Evolutionary conservation across 2,329 filamentous ascomycete species (phyloP).

Genomic region (Claviceps spartinae): DNA sequence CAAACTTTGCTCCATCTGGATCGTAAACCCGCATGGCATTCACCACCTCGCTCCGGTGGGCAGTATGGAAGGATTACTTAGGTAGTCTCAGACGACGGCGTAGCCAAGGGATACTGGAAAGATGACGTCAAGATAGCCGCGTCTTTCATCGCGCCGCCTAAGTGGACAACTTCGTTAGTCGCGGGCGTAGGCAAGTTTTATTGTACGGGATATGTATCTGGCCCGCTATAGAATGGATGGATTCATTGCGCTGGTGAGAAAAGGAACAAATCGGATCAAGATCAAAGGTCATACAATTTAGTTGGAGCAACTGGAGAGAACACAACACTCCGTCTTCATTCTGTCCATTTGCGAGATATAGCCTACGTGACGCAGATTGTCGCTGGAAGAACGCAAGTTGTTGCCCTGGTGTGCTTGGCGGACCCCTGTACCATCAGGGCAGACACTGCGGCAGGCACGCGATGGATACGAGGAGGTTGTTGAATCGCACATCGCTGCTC

Average conservation of each 20-base stretch:
- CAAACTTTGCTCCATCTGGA: neutral
- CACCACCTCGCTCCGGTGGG: conserved; percentile 16
- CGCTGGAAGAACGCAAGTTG: neutral
- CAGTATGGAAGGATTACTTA: conserved; percentile 16
- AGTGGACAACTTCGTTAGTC: conserved; percentile 9
- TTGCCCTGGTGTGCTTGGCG: conserved; percentile 1
- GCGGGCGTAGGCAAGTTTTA: neutral
- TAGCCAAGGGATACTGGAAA: conserved; percentile 26
- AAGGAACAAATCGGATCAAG: neutral
- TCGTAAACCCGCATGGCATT: conserved; percentile 1
- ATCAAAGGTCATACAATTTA: neutral
- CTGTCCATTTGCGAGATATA: neutral
- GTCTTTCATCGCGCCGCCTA: conserved; percentile 9
- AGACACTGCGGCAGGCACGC: neutral
- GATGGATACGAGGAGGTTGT: neutral
- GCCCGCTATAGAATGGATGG: neutral
- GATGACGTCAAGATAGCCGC: conserved; percentile 24
- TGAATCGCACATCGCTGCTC: neutral
- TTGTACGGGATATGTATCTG: neutral
- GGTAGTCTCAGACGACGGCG: conserved; percentile 16
- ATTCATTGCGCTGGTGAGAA: neutral
- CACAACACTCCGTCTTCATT: neutral
- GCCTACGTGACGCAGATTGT: conserved; percentile 1
- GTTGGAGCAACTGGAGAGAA: neutral
- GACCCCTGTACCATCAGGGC: neutral